Evolutionary conservation across 2,329 filamentous ascomycete genomes (phyloP).

Genomic region (Arthroderma uncinatum): DNA sequence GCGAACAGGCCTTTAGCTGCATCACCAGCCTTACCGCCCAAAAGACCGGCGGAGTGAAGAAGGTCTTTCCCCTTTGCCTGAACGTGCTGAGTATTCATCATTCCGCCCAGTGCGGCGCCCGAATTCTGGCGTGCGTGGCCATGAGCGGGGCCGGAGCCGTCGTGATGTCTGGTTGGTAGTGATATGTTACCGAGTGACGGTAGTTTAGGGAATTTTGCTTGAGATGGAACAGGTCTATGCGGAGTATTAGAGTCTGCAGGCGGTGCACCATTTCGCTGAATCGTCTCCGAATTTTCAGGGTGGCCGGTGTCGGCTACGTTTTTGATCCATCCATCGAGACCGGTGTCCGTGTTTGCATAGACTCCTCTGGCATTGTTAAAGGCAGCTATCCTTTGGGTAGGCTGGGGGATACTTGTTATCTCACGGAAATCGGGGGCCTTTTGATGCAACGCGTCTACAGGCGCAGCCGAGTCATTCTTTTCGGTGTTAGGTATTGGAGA

Average conservation of each 20-base stretch:
- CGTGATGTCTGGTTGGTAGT: constrained; percentile 19
- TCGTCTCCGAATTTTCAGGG: constrained; percentile 43
- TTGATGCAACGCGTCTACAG: neutral
- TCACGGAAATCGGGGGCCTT: constrained; percentile 51
- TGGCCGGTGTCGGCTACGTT: constrained; percentile 37
- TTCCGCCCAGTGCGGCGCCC: constrained; percentile 26
- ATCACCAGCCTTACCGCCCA: constrained; percentile 59
- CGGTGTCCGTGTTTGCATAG: constrained; percentile 62
- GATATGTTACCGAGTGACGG: constrained; percentile 24
- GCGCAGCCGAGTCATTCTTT: neutral
- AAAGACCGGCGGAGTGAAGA: constrained; percentile 65
- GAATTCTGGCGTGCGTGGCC: constrained; percentile 29
- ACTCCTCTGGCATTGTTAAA: constrained; percentile 62
- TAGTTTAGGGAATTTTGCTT: constrained; percentile 34
- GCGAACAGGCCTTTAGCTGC: constrained; percentile 84
- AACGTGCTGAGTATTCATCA: constrained; percentile 50
- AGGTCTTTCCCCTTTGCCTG: constrained; percentile 81
- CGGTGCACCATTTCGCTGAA: constrained; percentile 27
- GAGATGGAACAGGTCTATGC: constrained; percentile 24
- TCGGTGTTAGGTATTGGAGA: neutral
- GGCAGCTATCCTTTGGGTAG: constrained; percentile 58
- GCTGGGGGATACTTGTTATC: constrained; percentile 58
- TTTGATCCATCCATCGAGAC: constrained; percentile 53
- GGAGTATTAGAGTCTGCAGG: constrained; percentile 18
- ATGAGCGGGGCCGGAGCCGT: constrained; percentile 24